phyloP scores from a whole-genome alignment of 441 rosid species.

The Metrosideros polymorpha region DNA sequence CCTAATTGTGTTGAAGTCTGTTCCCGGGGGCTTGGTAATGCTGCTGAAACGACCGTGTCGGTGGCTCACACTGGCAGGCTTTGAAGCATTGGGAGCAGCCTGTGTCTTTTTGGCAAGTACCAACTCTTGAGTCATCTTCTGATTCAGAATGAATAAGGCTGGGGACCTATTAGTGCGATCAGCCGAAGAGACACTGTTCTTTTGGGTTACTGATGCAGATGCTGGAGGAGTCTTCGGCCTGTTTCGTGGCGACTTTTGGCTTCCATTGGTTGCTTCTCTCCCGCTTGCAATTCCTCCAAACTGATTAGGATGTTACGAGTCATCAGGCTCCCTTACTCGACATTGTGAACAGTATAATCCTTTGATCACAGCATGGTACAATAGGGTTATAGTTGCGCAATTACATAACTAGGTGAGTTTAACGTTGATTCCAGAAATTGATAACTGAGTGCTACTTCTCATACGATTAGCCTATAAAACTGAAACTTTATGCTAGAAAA shows the following conservation, averaged over 20 bases:
- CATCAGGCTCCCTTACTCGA: not conserved
- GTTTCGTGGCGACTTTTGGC: constrained; percentile 13
- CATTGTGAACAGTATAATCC: not conserved
- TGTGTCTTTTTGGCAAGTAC: not conserved
- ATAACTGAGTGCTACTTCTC: not conserved
- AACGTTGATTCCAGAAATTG: not conserved
- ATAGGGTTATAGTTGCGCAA: not conserved
- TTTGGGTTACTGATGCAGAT: constrained; percentile 11
- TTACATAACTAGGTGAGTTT: not conserved
- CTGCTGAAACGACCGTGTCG: not conserved
- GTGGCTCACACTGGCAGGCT: not conserved
- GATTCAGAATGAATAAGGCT: not conserved
- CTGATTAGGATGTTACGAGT: constrained; percentile 8
- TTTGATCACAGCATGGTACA: not conserved
- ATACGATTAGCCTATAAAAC: not conserved
- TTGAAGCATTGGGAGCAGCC: not conserved
- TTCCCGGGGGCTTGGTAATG: not conserved
- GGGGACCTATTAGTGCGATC: not conserved
- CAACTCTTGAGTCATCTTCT: not conserved
- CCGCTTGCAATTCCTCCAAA: constrained; percentile 24
- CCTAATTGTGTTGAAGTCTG: constrained; percentile 1
- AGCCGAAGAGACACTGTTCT: constrained; percentile 1
- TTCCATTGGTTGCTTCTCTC: not conserved
- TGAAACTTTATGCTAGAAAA: not conserved
- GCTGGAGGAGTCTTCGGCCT: constrained; percentile 3